Evolutionary conservation across 192 early-diverging fungal species (phyloP).

Genomic region (Umbelopsis vinacea): DNA sequence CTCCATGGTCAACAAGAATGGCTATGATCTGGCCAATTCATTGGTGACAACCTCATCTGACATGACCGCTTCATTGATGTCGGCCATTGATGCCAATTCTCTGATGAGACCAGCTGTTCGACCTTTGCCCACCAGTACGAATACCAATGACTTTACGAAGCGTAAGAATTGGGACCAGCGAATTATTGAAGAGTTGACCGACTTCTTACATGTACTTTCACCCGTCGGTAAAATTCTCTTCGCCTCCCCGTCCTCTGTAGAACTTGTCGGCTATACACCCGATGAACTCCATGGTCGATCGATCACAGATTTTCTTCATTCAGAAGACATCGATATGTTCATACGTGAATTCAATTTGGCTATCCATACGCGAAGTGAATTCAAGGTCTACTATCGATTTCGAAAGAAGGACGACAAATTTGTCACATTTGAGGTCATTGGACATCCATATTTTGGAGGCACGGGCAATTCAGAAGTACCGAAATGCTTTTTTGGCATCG

Average conservation of each 20-base stretch:
- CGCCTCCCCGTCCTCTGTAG: conserved; percentile 47
- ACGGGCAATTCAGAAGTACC: conserved; percentile 26
- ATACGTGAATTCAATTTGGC: conserved; percentile 48
- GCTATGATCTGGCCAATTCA: background rate
- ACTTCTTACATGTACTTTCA: conserved; percentile 53
- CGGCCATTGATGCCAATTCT: background rate
- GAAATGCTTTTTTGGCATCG: conserved; percentile 50
- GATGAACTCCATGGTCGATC: conserved; percentile 49
- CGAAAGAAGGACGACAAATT: conserved; percentile 48
- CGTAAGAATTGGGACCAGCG: conserved; percentile 54
- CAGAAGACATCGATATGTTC: conserved; percentile 53
- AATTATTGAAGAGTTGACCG: conserved; percentile 48
- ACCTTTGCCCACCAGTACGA: conserved; percentile 10
- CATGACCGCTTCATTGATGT: conserved; percentile 10
- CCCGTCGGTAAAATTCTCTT: conserved; percentile 49
- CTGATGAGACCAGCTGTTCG: background rate
- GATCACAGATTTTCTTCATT: conserved; percentile 52
- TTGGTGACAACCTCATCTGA: conserved; percentile 7
- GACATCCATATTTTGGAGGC: conserved; percentile 39
- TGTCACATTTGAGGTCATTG: conserved; percentile 47
- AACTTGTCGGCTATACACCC: conserved; percentile 49
- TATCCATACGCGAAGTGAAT: conserved; percentile 36
- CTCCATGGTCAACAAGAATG: background rate
- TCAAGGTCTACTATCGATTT: conserved; percentile 48
- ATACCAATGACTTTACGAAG: conserved; percentile 46